Percentiles rank a stretch among this genome's conserved stretches.
Evolutionary conservation across 2,329 filamentous ascomycete species (phyloP).

Genomic region (Purpureocillium lavendulum): DNA sequence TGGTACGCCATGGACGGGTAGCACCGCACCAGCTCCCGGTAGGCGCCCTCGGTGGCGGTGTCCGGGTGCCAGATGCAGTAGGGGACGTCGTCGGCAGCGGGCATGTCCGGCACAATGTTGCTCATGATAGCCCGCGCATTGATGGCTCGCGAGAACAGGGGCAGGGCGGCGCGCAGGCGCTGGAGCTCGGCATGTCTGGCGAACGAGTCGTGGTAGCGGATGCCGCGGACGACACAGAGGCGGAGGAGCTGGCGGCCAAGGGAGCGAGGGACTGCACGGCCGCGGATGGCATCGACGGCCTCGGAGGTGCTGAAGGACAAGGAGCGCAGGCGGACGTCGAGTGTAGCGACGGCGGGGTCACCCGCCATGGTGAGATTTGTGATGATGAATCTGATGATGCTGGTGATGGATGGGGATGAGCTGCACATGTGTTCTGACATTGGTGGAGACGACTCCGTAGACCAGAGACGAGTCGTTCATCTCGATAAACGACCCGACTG

Average conservation of each 20-base stretch:
- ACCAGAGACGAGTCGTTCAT: no score
- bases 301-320: neutral
- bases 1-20: constrained; percentile 27
- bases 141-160: neutral
- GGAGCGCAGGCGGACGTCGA: no score
- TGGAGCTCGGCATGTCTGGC: neutral
- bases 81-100: constrained; percentile 13
- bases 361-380: no score
- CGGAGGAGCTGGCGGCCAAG: neutral
- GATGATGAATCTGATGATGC: no score
- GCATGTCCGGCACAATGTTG: constrained; percentile 19
- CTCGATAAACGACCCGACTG: no score
- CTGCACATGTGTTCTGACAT: no score
- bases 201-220: neutral
- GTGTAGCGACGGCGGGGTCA: no score
- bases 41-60: constrained; percentile 23
- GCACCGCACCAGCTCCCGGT: constrained; percentile 17
- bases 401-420: no score
- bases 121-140: constrained; percentile 27
- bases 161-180: neutral
- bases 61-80: constrained; percentile 34
- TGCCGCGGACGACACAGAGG: neutral
- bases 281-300: neutral
- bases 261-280: neutral
- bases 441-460: no score